Evolutionary conservation across 208 protist species (phyloP), one percentile per base, ranked within the genome.

Genomic region (Crithidia fasciculata): DNA sequence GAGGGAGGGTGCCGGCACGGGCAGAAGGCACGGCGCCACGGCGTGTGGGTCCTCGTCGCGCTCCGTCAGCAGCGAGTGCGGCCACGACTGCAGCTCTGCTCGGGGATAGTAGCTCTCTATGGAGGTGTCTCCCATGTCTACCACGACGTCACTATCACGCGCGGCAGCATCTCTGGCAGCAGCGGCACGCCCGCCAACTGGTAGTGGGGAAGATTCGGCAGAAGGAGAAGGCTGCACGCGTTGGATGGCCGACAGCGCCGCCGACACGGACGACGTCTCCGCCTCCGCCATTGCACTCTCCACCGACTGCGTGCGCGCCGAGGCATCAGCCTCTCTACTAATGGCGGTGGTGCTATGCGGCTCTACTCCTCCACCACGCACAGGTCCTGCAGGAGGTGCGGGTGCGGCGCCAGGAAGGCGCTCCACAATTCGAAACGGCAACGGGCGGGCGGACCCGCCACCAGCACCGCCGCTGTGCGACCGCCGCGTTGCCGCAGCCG

Each of bases 71-170:
- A 61, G 53, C 28, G 69, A 73, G 43, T 71, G 13, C 37, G 68
- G 15, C 74, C 74, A 80, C 16, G 68, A 64, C 7, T 54, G 74
- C 54, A 80, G 60, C 43, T 80, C 61, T 4, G 39, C 64, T 16
- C 45, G 45, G 28, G 74, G 74, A 45, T 80, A 80, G 53, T 66
- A 52, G 49, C 74, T 80, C 6, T 80, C 68, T 1, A 80, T 63
- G 15, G 74, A 80, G 13, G 74, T 80, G 55, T 80, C 74, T 0
- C 74, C 74, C 74, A 80, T 80, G 69, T 80, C 74, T 18, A 80
- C 63, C 40, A 80, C 74, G n/a, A 65, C 58, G 52, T 65, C 43
- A 8, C 49, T 39, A 16, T 15, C 18, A 13, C 45, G 0, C 0
- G 8, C 9, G 9, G 16, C 10, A 37, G 8, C 10, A 58, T 18